Conservation (phyloP, 176 grass and related monocot species). For the Eleusine coracana region DNA sequence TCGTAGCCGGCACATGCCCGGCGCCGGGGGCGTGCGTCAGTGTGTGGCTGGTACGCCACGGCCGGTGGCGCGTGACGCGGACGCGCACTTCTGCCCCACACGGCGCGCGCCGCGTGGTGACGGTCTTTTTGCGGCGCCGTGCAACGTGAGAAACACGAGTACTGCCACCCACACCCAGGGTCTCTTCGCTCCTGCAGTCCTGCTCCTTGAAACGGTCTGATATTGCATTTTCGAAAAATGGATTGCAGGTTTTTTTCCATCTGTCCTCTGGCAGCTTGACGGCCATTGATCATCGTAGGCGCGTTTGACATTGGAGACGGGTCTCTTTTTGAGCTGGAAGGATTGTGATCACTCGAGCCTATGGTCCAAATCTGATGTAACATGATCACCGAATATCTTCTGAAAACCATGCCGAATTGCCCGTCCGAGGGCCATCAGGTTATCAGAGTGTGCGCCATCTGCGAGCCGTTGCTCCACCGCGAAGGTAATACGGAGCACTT, state of each 20-base stretch:
- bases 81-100: neutral
- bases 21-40: neutral
- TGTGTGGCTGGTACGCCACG: slow-evolving; percentile 29
- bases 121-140: neutral
- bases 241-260: neutral
- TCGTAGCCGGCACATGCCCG: slow-evolving; percentile 19
- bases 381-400: neutral
- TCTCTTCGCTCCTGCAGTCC: neutral
- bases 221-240: too few relatives aligned
- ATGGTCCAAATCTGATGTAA: neutral
- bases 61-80: slow-evolving; percentile 31
- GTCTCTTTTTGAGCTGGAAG: neutral
- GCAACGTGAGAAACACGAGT: neutral
- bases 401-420: neutral
- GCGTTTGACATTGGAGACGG: neutral
- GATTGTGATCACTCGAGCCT: neutral
- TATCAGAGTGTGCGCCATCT: neutral
- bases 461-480: neutral
- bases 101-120: neutral
- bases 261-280: neutral
- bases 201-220: slow-evolving; percentile 8
- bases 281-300: neutral
- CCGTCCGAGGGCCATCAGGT: neutral
- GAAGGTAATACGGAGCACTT: too few relatives aligned
- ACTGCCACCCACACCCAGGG: neutral